Evolutionary conservation across 352 stramenopile species (phyloP), one percentile per base, ranked within the genome.

Genomic region (Phytophthora sp.): DNA sequence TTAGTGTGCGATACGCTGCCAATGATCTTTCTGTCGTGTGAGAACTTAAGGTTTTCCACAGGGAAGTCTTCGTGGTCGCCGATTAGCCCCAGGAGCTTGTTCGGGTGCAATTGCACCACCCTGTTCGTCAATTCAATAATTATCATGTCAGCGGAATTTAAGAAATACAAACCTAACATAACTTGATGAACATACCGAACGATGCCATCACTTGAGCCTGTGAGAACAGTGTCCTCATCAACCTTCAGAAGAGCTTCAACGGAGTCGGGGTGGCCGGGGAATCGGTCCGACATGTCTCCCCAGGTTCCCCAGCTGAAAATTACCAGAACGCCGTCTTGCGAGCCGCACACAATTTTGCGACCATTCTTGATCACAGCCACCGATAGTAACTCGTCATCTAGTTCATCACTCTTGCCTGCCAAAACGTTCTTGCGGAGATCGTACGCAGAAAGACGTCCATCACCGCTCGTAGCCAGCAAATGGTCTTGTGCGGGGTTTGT

Each of bases 151-250:
- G 26, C 37, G 34, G 50, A 35, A 5, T 49, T 20, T 21, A 31
- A 23, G 9, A 38, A 13, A 7, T n/a, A 27, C 18, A 17, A 11
- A 38, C n/a, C 24, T 26, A 4, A 28, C 12, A 27, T 12, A 5
- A 31, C 3, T 32, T 9, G 21, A 45, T 11, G 59, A 58, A 73
- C 77, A 24, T 66, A 92, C 84, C 96, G 83, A 56, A 99, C 88
- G 50, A 98, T 91, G 9, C 96, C 96, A 70, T 99, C 96, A 49
- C 91, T 98, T 15, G 92, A 98, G 31, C 96, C 97, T 3, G 97
- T 99, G 26, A 99, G 78, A 9, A 99, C 62, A 3, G 96, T 99
- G 71, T 98, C 95, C 74, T 99, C 96, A 60, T 99, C 96, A 44
- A 99, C 83, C 69, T 98, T 98, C 1, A 99, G 72, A 9, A 99